Conservation (phyloP, 2,329 filamentous ascomycete species). For the Paecilomyces fulvus region DNA sequence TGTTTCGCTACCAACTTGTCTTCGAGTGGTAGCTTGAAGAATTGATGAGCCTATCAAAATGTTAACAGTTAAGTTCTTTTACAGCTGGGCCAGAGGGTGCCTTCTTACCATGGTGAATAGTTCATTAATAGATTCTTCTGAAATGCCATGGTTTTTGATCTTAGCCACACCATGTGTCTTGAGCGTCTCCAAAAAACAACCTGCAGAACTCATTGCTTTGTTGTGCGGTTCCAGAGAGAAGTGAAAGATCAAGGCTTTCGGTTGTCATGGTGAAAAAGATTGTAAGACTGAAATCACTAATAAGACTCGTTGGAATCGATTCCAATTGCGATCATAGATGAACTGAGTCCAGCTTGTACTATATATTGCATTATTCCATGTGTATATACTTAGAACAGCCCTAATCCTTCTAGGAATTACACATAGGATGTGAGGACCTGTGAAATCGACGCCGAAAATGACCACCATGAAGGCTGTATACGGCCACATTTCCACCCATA, state of each 20-base stretch:
- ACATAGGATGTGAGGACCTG: too few species aligned
- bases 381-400: too few species aligned
- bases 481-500: too few species aligned
- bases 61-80: background rate
- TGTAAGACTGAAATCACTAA: background rate
- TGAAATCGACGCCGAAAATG: too few species aligned
- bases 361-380: too few species aligned
- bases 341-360: too few species aligned
- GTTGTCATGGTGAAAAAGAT: background rate
- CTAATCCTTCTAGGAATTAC: too few species aligned
- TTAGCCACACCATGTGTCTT: constrained; percentile 4
- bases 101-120: constrained; percentile 2
- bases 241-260: background rate
- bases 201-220: background rate
- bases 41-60: constrained; percentile 8
- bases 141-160: constrained; percentile 6
- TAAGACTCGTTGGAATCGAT: too few species aligned
- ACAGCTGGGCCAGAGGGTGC: background rate
- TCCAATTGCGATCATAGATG: too few species aligned
- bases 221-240: background rate
- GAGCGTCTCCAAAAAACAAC: background rate
- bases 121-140: background rate
- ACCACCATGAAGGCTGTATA: too few species aligned
- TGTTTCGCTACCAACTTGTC: constrained; percentile 22
- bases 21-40: constrained; percentile 17